Conservation (phyloP, 2,329 filamentous ascomycete species). For the Coccinonectria pachysandricola region DNA sequence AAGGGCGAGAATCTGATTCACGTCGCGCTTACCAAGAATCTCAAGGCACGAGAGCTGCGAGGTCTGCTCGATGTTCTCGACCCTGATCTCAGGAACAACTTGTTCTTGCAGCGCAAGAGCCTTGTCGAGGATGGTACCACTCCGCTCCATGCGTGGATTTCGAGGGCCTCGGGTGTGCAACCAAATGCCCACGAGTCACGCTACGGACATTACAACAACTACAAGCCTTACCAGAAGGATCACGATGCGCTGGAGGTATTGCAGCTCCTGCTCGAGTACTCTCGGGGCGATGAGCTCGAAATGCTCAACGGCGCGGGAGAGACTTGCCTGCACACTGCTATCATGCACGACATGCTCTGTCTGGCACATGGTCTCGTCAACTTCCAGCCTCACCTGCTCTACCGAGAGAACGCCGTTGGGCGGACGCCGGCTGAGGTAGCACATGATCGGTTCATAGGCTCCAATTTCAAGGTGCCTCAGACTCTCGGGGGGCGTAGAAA, state of each 20-base stretch:
- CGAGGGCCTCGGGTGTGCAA: conserved; percentile 14
- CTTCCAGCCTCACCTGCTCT: conserved; percentile 47
- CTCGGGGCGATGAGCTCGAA: conserved; percentile 43
- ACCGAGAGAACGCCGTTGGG: conserved; percentile 67
- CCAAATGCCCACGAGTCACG: conserved; percentile 4
- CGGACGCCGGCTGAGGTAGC: conserved; percentile 62
- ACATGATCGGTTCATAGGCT: conserved; percentile 39
- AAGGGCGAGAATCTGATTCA: conserved; percentile 61
- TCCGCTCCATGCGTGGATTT: conserved; percentile 54
- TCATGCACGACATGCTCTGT: conserved; percentile 27
- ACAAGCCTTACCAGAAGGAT: conserved; percentile 14
- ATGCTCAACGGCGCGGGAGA: conserved; percentile 56
- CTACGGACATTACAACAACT: conserved; percentile 5
- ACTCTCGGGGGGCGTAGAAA: conserved; percentile 3
- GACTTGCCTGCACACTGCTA: conserved; percentile 50
- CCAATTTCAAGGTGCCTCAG: conserved; percentile 17
- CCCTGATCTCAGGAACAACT: conserved; percentile 39
- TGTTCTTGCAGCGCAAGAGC: conserved; percentile 49
- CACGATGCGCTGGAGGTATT: conserved; percentile 32
- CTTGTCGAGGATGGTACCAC: conserved; percentile 44
- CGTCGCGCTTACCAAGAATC: conserved; percentile 30
- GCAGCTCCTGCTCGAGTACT: conserved; percentile 41
- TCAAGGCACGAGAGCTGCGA: conserved; percentile 27
- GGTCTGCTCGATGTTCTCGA: conserved; percentile 49
- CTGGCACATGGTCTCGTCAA: conserved; percentile 39